Evolutionary conservation across 2,329 filamentous ascomycete species (phyloP), one percentile per base, ranked within the genome.

Genomic region (Chaetomium strumarium): DNA sequence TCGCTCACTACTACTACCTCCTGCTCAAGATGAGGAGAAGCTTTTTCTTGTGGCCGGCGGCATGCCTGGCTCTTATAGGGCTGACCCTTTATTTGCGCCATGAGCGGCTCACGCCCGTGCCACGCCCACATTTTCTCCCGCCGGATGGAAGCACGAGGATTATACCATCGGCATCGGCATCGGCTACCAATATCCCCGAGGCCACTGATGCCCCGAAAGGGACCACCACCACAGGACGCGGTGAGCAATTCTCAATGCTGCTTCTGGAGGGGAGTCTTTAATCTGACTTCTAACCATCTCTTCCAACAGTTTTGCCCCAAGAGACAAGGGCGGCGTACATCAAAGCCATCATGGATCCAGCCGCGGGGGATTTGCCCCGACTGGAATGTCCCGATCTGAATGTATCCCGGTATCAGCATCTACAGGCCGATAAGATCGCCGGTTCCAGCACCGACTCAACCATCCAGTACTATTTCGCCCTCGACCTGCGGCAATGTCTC

Each of bases 381-480:
- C 49, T 64, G 13, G 41, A 56, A 12, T 59, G 56, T 17, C 57
- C 60, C 1, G 41, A 55, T 11, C 34, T 45, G 11, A 19, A 55
- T n/a, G 3, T 29, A 14, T 29, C 41, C 17, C 57, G 58, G 12
- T 60, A 62, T 11, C 39, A 58, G 13, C n/a, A 36, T 11, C 37
- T 60, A 6, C 43, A 54, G 60, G 16, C 29, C 1, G 9, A 12
- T n/a, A n/a, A 12, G 44, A 24, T 19, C 3, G 29, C 24, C 3
- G 29, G 19, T 1, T 7, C 42, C 5, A n/a, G n/a, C n/a, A 2
- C 13, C 12, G 17, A 24, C 10, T 1, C 41, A 1, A 16, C 20
- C 16, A 54, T 56, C 29, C 51, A 13, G 12, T 79, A 75, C 61
- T 77, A 76, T 62, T 79, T 83, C 53, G 77, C 78, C 0, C 66